These are phyloP conservation scores for Talaromyces verruculosus DNA, from an alignment of 2,329 filamentous ascomycete genomes.

Conservation along the genomic window DNA sequence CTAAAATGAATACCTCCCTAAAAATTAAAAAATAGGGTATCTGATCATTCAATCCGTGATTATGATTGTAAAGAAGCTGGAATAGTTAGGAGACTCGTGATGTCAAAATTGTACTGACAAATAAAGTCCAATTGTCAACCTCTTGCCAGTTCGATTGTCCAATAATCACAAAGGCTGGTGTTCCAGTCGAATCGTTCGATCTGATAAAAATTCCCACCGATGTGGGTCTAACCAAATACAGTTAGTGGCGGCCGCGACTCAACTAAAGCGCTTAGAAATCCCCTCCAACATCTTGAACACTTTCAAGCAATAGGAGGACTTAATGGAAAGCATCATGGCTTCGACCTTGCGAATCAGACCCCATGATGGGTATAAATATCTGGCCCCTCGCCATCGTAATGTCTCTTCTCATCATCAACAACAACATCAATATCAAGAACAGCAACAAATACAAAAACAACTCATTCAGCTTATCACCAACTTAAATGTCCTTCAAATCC, in stretches of 20 bases:
- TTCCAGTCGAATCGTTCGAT: background rate
- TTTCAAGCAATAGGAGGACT: background rate
- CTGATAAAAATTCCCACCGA: background rate
- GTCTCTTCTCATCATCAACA: background rate
- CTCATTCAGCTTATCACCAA: background rate
- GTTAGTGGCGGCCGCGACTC: background rate
- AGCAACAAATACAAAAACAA: background rate
- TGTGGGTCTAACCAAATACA: background rate
- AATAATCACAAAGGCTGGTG: background rate
- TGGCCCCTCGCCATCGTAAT: background rate
- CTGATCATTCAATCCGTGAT: background rate
- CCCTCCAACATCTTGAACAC: background rate
- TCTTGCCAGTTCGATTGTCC: background rate
- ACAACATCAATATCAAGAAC: background rate
- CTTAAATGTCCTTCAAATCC: background rate
- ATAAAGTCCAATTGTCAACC: background rate
- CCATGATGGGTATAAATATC: background rate
- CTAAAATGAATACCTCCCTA: constrained; percentile 38
- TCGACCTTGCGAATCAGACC: background rate
- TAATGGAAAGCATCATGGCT: background rate
- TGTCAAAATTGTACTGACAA: background rate
- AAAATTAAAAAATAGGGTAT: constrained; percentile 11
- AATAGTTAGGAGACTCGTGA: background rate
- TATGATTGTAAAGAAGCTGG: too few species aligned
- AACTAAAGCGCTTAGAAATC: constrained; percentile 2